Evolutionary conservation across 768 basidiomycete species (phyloP), one percentile per base, ranked within the genome.

Genomic region (Wakefieldia striispora): DNA sequence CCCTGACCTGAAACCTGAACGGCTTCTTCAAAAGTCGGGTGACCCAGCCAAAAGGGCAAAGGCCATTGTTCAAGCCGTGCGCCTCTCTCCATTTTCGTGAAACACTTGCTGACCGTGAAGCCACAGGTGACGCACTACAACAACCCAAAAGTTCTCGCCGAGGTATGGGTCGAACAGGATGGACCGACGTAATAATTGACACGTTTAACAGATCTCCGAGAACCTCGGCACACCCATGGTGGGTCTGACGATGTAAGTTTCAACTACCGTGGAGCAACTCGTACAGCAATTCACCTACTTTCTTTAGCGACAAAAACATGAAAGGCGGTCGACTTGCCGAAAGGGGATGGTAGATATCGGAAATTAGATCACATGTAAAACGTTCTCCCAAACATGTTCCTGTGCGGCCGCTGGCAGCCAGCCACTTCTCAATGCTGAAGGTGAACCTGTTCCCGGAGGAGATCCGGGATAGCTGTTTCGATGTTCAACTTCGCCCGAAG

Each of bases 1-100:
- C n/a, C 23, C 20, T 14, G 13, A 17, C 26, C 23, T 40, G 40
- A 43, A 49, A 50, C 27, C 17, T 40, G n/a, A 47, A 34, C 35
- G 31, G 21, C 31, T 17, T 53, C 23, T 26, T 44, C 19, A 24
- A 50, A 62, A 95, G 84, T 94, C 94, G 38, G 91, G 87, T 42
- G 88, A 98, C 65, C 93, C 97, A 19, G 91, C 87, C 36, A 95
- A 93, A 68, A 84, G 93, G 43, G 97, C 97, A 6, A 83, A 84
- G 43, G 95, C 97, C 8, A 95, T 98, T 59, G 97, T 99, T 21
- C 93, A 97, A 73, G 91, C 97, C 35, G 93, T 95, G 61, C 60
- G 72, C 49, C 20, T n/a, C 42, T 54, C 57, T 16, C 20, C 20
- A 23, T 26, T 35, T 49, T 45, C 45, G 24, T 19, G 20, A 20